These are phyloP conservation scores for Fonsecaea nubica DNA, from an alignment of 2,329 filamentous ascomycete genomes.

Conservation along the genomic window DNA sequence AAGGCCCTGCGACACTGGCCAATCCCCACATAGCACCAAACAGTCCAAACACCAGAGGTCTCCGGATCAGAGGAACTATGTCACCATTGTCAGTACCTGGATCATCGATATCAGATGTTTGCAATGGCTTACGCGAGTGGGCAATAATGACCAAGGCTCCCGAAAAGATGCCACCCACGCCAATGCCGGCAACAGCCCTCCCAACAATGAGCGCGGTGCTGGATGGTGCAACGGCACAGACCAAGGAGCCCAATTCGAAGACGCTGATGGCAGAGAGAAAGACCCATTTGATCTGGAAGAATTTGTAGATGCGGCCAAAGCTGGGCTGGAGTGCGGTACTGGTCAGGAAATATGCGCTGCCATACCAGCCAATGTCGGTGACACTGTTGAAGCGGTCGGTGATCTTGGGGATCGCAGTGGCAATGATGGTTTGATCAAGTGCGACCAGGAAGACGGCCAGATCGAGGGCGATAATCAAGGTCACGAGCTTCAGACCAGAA, in stretches of 20 bases:
- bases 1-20: slow-evolving; percentile 50
- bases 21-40: slow-evolving; percentile 65
- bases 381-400: slow-evolving; percentile 40
- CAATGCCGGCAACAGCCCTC: slow-evolving; percentile 41
- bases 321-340: slow-evolving; percentile 37
- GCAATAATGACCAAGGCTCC: slow-evolving; percentile 38
- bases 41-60: slow-evolving; percentile 45
- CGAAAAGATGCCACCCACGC: slow-evolving; percentile 37
- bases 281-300: slow-evolving; percentile 40
- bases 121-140: slow-evolving; percentile 32
- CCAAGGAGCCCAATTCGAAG: slow-evolving; percentile 39
- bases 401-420: slow-evolving; percentile 41
- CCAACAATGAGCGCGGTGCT: slow-evolving; percentile 41
- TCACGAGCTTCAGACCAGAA: slow-evolving; percentile 43
- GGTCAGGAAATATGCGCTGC: slow-evolving; percentile 40
- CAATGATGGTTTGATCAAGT: slow-evolving; percentile 48
- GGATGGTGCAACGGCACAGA: slow-evolving; percentile 39
- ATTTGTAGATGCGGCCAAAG: slow-evolving; percentile 39
- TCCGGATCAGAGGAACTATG: slow-evolving; percentile 34
- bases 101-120: neutral
- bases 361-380: slow-evolving; percentile 41
- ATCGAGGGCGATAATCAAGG: slow-evolving; percentile 44
- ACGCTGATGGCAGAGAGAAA: slow-evolving; percentile 35
- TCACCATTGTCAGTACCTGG: slow-evolving; percentile 28
- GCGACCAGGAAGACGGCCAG: slow-evolving; percentile 50